Conservation (phyloP, 352 stramenopile genomes). For the Globisporangium carolinianum region DNA sequence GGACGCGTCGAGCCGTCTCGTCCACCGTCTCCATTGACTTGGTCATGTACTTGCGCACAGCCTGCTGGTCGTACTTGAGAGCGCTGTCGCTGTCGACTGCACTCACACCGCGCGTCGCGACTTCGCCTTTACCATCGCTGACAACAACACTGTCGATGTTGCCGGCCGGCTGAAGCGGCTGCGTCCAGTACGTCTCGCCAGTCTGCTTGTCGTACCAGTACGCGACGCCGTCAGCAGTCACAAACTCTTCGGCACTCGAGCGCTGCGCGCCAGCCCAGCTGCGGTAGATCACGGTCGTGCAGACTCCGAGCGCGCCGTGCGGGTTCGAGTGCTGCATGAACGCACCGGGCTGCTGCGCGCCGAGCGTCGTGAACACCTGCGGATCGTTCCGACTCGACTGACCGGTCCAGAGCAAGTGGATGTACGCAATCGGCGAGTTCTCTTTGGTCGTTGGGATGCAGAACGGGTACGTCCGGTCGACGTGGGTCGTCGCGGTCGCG, state of each 20-base stretch:
- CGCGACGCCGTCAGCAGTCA: constrained; percentile 84
- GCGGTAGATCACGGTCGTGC: constrained; percentile 85
- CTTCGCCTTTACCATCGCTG: constrained; percentile 50
- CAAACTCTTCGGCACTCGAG: constrained; percentile 83
- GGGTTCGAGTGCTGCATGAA: constrained; percentile 88
- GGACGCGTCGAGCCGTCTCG: constrained; percentile 47
- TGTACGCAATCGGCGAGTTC: constrained; percentile 91
- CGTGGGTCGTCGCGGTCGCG: constrained; percentile 78
- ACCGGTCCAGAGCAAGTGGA: constrained; percentile 88
- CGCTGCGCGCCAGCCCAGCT: constrained; percentile 91
- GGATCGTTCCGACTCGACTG: constrained; percentile 87
- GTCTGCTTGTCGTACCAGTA: constrained; percentile 86
- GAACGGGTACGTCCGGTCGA: constrained; percentile 89
- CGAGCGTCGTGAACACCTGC: constrained; percentile 86
- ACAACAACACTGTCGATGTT: constrained; percentile 79
- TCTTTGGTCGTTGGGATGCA: constrained; percentile 87
- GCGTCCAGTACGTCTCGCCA: constrained; percentile 90
- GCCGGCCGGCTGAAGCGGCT: constrained; percentile 67
- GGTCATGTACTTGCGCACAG: constrained; percentile 80
- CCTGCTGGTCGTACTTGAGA: constrained; percentile 51
- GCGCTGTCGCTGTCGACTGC: constrained; percentile 41
- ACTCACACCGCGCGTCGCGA: constrained; percentile 64
- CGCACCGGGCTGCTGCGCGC: constrained; percentile 85
- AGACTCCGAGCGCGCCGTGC: constrained; percentile 64
- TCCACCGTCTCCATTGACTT: constrained; percentile 76